Conservation (phyloP, 2,329 filamentous ascomycete genomes). For the Hypoxylon sp. region DNA sequence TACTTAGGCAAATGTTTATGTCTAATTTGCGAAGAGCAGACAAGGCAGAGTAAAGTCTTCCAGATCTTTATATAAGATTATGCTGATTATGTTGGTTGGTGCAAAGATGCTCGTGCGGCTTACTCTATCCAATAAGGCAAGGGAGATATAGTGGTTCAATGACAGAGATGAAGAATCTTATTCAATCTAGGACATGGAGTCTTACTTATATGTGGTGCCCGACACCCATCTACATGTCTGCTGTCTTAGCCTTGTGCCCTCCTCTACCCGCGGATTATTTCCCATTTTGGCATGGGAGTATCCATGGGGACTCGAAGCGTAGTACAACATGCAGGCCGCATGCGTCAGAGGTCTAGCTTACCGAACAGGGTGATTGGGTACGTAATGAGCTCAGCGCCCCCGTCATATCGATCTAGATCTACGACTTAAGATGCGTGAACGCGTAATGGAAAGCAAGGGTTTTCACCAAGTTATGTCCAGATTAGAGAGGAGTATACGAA, state of each 20-base stretch:
- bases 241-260: not conserved
- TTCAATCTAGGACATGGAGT: not conserved
- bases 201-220: constrained; percentile 8
- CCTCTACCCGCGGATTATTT: constrained; percentile 22
- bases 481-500: constrained; percentile 3
- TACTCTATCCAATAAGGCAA: constrained; percentile 7
- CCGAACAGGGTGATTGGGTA: not conserved
- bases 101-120: not conserved
- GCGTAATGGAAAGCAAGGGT: constrained; percentile 10
- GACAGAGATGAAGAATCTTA: not conserved
- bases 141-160: not conserved
- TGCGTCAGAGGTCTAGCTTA: constrained; percentile 12
- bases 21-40: not conserved
- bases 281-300: constrained; percentile 15
- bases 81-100: not conserved
- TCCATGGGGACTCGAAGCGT: not conserved
- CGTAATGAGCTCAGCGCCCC: not conserved
- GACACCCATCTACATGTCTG: constrained; percentile 6
- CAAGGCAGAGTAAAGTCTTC: not conserved
- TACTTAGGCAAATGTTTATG: not conserved
- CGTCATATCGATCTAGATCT: not conserved
- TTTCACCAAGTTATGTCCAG: not conserved
- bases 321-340: not conserved
- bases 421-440: not conserved
- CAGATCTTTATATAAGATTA: constrained; percentile 13